Base-by-base conservation (phyloP, 1,284 basidiomycete species). In the Lignosus rhinocerotis region DNA sequence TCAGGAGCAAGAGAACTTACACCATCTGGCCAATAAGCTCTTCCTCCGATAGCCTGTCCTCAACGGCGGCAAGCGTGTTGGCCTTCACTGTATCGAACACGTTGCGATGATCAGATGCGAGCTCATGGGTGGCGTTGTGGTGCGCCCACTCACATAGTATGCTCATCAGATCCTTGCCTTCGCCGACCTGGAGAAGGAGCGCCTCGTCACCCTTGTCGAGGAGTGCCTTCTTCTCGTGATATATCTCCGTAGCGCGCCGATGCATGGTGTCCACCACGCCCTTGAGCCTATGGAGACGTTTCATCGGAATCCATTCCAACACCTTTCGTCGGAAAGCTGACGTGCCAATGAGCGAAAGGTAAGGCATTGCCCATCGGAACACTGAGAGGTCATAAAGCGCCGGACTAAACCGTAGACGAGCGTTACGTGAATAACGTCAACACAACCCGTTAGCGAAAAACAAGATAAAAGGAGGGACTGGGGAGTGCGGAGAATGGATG, bases 91-190 rank as follows among this genome's bases (percentile, higher is more conserved):
- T 17, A 19, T 41, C 50, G 9, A 46, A 39, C 17, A 21, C 5
- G 42, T 21, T 43, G n/a, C 6, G 45, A 41, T n/a, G 43, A 25
- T 63, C 53, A 63, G 53, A 25, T 14, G n/a, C 36, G 4, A 48
- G 43, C 17, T 43, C 31, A 43, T 7, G 6, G 3, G 36, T 62
- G 62, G 5, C 39, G 65, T 64, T 57, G 49, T 45, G 8, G 53
- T 63, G n/a, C 65, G 31, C 16, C 43, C 10, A 66, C 69, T 51
- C 53, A 74, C 72, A 54, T 9, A 74, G 61, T 34, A 68, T 65
- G 61, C 72, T 73, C 59, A 73, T 65, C 49, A 73, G 67, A 55
- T 73, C 72, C 47, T 66, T 71, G 14, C 71, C 70, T 43, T 71
- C 69, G 31, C 67, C 69, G 36, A 72, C 66, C 49, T 71, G 69